Evolutionary conservation across 352 stramenopile genomes (phyloP).

Genomic region (Blastocystis hominis): DNA sequence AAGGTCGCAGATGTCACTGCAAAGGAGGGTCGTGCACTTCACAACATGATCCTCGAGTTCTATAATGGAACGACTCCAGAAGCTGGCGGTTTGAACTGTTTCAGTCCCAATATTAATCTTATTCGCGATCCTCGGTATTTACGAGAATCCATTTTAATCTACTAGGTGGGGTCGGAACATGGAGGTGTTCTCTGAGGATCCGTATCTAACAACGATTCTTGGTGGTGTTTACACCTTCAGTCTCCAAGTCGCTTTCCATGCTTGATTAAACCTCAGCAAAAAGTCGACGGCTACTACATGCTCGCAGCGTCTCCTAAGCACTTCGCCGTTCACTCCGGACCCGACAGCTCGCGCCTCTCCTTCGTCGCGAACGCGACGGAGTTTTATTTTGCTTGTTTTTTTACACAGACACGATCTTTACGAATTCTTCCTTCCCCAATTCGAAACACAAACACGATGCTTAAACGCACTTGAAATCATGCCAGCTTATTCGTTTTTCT

Average conservation of each 20-base stretch:
- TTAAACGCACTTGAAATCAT: neutral
- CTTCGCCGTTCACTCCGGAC: neutral
- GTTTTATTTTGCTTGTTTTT: neutral
- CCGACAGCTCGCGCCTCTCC: neutral
- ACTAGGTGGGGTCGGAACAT: neutral
- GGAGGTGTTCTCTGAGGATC: neutral
- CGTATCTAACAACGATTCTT: neutral
- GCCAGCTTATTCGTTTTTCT: constrained; percentile 23
- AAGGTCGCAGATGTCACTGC: neutral
- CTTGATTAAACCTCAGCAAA: neutral
- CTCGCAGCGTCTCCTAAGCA: constrained; percentile 12
- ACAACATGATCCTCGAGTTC: constrained; percentile 11
- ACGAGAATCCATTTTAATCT: neutral
- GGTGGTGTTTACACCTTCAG: neutral
- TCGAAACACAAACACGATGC: constrained; percentile 7
- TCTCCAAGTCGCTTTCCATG: neutral
- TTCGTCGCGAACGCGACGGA: neutral
- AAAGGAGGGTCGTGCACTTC: neutral
- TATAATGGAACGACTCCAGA: neutral
- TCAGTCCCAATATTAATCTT: constrained; percentile 19
- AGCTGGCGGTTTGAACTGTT: neutral
- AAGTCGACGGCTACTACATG: neutral
- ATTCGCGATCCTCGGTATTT: neutral
- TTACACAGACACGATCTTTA: constrained; percentile 2
- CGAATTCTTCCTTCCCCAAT: constrained; percentile 7